Base-by-base conservation (phyloP, 371 early-diverging fungal species). In the Apophysomyces trapeziformis region DNA sequence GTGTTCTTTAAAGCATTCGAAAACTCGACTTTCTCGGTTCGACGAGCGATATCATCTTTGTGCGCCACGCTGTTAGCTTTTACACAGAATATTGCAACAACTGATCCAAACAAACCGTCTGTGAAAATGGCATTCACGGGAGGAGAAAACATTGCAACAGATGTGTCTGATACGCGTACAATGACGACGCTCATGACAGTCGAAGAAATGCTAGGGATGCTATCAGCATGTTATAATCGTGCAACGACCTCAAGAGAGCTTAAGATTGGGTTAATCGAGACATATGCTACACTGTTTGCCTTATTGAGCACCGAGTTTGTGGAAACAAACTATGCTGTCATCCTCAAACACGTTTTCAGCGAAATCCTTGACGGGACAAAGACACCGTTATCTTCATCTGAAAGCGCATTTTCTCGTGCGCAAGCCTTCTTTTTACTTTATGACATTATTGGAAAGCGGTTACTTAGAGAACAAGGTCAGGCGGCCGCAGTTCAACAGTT, bases 401-500 rank as follows among this genome's bases (percentile, higher is more conserved):
- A 93, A 5, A 71, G 79, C 5, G 70, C 91, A 4, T 87, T 87
- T 43, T 73, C 89, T 16, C 85, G 94, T 8, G 87, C 87, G 36
- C 79, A 91, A 39, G 85, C 88, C 32, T 83, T 81, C 26, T 92
- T 89, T 70, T 69, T 97, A 35, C 76, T 96, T 18, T 87, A 94
- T 2, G 85, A 90, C 45, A 90, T 93, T 0, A 80, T 96, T 38
- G 91, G 91, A 1, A 87, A 88, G 18, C 68, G 81, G 43, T 75
- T 90, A 43, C 66, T 95, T 57, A 89, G 89, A 44, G 96, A 96
- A 68, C 79, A 87, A n/a, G 95, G 92, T 7, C 94, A 95, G 74
- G 75, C 93, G 12, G 76, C 72, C 13, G 93, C 94, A 0, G 83
- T 93, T 36, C 84, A 85, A 57, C 82, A 86, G 47, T 71, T 97